Evolutionary conservation across 192 early-diverging fungal genomes (phyloP).

Genomic region (Physocladia obscura): DNA sequence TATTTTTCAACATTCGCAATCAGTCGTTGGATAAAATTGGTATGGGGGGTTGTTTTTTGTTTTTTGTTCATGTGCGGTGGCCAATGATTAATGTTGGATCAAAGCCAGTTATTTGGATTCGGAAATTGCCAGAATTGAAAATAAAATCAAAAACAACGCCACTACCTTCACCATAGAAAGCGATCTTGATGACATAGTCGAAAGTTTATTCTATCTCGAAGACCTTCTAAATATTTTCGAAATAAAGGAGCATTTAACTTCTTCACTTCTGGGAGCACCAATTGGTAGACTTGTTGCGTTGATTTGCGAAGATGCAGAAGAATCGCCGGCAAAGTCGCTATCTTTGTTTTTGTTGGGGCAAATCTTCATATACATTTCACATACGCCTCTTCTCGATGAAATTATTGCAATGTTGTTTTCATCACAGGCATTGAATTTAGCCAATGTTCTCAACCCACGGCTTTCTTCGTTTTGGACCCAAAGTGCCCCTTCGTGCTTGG

Average conservation of each 20-base stretch:
- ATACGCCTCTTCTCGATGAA: slow-evolving; percentile 3
- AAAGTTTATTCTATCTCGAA: slow-evolving; percentile 26
- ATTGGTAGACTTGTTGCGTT: no score
- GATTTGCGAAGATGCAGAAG: no score
- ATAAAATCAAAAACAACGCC: neutral
- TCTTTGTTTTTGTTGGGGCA: slow-evolving; percentile 16
- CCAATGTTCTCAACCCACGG: no score
- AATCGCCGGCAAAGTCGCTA: neutral
- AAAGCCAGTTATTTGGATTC: neutral
- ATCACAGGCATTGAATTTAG: no score
- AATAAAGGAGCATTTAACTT: no score
- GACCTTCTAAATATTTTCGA: no score
- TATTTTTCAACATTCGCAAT: neutral
- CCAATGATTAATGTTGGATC: neutral
- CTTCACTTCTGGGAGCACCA: no score
- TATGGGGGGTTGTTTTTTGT: no score
- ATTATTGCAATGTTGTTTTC: neutral
- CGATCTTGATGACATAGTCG: slow-evolving; percentile 15
- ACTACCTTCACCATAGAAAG: neutral
- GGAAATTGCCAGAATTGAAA: neutral
- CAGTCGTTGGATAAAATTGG: neutral
- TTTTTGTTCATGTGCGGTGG: no score
- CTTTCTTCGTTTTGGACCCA: no score
- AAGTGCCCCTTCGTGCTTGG: neutral
- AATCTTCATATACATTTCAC: slow-evolving; percentile 1